phyloP scores from a whole-genome alignment of 108 stramenopile genomes.

The Nannochloropsis granulata region DNA sequence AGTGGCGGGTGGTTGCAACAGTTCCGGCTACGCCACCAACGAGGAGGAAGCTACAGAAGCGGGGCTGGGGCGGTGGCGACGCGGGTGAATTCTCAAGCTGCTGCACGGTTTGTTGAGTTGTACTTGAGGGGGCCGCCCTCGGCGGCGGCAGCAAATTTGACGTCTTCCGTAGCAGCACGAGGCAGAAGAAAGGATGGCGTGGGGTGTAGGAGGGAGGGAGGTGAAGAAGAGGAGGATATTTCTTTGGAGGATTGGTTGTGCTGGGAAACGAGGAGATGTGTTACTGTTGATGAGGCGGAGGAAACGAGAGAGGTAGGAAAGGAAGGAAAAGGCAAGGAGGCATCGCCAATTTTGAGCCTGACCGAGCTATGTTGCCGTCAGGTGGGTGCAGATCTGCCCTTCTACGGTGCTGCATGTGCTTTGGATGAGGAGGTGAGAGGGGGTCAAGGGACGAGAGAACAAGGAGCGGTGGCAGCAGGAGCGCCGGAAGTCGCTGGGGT shows the following conservation, averaged over 20 bases:
- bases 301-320: neutral
- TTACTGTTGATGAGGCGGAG: neutral
- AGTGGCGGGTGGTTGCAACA: neutral
- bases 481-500: no score
- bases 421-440: neutral
- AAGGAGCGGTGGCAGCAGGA: neutral
- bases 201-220: no score
- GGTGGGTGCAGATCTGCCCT: neutral
- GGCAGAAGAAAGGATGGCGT: neutral
- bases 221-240: no score
- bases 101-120: neutral
- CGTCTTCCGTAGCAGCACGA: neutral
- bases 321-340: neutral
- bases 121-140: neutral
- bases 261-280: no score
- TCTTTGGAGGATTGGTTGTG: no score
- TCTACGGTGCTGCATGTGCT: neutral
- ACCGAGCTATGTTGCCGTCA: neutral
- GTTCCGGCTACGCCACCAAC: neutral
- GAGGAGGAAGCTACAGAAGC: neutral
- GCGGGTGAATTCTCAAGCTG: neutral
- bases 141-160: neutral
- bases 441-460: neutral
- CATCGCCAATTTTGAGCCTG: neutral
- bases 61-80: neutral